These are phyloP conservation scores for Suillus sp. DNA, from an alignment of 768 basidiomycete species.

Conservation along the genomic window DNA sequence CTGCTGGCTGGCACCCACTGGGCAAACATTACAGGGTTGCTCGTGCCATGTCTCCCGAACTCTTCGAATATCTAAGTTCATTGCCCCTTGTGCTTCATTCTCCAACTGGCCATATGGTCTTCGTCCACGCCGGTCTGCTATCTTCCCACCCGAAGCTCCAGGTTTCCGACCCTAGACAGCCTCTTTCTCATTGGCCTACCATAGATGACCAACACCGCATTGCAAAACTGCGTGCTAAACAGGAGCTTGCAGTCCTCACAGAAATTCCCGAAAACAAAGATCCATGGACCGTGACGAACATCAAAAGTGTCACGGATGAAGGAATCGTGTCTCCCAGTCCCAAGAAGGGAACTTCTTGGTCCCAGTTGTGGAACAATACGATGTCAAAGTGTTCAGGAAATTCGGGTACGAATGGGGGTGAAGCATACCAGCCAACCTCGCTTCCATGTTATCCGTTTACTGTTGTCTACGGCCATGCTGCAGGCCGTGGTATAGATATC, in stretches of 20 bases:
- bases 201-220: conserved; percentile 26
- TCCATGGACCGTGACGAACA: conserved; percentile 67
- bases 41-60: conserved; percentile 53
- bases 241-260: conserved; percentile 68
- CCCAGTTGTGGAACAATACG: conserved; percentile 69
- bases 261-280: conserved; percentile 75
- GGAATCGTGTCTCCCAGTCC: conserved; percentile 35
- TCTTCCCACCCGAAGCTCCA: conserved; percentile 64
- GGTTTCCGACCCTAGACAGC: conserved; percentile 59
- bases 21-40: conserved; percentile 81
- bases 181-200: conserved; percentile 64
- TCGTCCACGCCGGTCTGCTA: conserved; percentile 85
- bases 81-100: conserved; percentile 76
- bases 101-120: conserved; percentile 70
- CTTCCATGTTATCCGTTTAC: conserved; percentile 72
- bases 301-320: conserved; percentile 43
- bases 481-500: conserved; percentile 76
- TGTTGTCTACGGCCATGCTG: conserved; percentile 86
- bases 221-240: conserved; percentile 49
- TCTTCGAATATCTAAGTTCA: conserved; percentile 72
- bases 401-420: conserved; percentile 42
- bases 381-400: conserved; percentile 63
- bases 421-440: conserved; percentile 25
- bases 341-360: conserved; percentile 68
- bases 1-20: conserved; percentile 72